These are phyloP conservation scores for Hansenula anomala DNA, from an alignment of 1,139 yeast species.

Conservation along the genomic window DNA sequence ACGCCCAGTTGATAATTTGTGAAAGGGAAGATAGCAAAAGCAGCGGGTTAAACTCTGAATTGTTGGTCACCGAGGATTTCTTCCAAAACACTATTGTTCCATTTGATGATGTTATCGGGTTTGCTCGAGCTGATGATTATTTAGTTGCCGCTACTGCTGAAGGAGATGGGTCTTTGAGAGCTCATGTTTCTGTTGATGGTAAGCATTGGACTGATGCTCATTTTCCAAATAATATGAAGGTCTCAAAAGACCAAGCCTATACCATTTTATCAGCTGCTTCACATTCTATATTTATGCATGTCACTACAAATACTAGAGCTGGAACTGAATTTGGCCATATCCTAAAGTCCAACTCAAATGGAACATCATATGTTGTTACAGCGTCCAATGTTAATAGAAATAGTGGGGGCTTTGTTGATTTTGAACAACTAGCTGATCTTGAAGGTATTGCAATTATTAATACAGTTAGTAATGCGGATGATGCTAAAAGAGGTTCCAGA, in stretches of 20 bases:
- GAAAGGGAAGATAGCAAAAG: slow-evolving; percentile 35
- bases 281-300: slow-evolving; percentile 75
- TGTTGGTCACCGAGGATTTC: slow-evolving; percentile 54
- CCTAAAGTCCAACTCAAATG: slow-evolving; percentile 92
- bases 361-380: slow-evolving; percentile 77
- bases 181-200: slow-evolving; percentile 81
- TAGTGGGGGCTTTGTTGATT: slow-evolving; percentile 74
- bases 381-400: slow-evolving; percentile 73
- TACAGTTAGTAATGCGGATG: slow-evolving; percentile 51
- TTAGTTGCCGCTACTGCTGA: slow-evolving; percentile 62
- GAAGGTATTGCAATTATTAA: slow-evolving; percentile 86
- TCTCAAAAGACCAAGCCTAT: slow-evolving; percentile 70
- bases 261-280: slow-evolving; percentile 76
- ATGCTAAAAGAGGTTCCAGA: slow-evolving; percentile 33
- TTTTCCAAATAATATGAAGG: slow-evolving; percentile 65
- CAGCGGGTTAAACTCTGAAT: slow-evolving; percentile 32
- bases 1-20: slow-evolving; percentile 61
- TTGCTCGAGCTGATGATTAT: slow-evolving; percentile 63
- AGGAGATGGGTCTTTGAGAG: slow-evolving; percentile 42
- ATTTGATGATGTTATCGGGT: slow-evolving; percentile 55
- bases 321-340: slow-evolving; percentile 80
- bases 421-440: slow-evolving; percentile 74
- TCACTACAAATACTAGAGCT: slow-evolving; percentile 53
- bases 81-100: slow-evolving; percentile 26
- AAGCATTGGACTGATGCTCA: slow-evolving; percentile 67